phyloP scores from a whole-genome alignment of 129 eudicot genomes.

The Flaveria robusta region DNA sequence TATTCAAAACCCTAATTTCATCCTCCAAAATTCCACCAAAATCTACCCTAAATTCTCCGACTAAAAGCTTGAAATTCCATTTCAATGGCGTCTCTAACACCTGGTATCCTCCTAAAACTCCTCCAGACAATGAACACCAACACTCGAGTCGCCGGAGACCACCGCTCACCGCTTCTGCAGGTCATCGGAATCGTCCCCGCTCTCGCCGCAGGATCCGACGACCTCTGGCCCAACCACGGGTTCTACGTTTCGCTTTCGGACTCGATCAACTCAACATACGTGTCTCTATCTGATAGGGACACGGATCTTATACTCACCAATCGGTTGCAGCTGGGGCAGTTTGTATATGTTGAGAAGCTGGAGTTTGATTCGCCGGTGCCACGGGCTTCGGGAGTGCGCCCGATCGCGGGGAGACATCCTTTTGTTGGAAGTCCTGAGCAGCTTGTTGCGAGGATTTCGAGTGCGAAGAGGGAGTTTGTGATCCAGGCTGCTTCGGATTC shows the following conservation, averaged over 20 bases:
- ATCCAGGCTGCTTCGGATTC: conserved; percentile 65
- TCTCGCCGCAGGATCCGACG: conserved; percentile 60
- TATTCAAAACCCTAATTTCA: conserved; percentile 33
- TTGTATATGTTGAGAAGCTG: conserved; percentile 72
- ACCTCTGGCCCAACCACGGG: conserved; percentile 80
- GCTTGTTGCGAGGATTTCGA: conserved; percentile 55
- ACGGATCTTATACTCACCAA: conserved; percentile 80
- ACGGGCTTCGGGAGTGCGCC: conserved; percentile 56
- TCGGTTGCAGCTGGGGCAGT: conserved; percentile 89
- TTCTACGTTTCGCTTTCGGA: conserved; percentile 84
- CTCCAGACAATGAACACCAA: conserved; percentile 81
- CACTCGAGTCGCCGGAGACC: conserved; percentile 77
- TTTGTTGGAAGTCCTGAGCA: conserved; percentile 78
- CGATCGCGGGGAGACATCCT: conserved; percentile 75
- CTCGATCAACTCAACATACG: conserved; percentile 83
- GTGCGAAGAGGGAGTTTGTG: conserved; percentile 48
- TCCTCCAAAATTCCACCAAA: conserved; percentile 8
- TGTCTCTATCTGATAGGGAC: conserved; percentile 77
- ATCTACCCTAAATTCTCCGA: conserved; percentile 10
- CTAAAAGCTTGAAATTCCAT: not conserved
- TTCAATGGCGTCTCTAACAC: conserved; percentile 85
- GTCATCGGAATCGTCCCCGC: conserved; percentile 89
- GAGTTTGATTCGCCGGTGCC: conserved; percentile 68
- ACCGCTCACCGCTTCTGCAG: conserved; percentile 90
- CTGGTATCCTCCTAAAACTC: conserved; percentile 81